These are phyloP conservation scores for Prunus mira DNA, from an alignment of 306 rosid species.

Conservation along the genomic window DNA sequence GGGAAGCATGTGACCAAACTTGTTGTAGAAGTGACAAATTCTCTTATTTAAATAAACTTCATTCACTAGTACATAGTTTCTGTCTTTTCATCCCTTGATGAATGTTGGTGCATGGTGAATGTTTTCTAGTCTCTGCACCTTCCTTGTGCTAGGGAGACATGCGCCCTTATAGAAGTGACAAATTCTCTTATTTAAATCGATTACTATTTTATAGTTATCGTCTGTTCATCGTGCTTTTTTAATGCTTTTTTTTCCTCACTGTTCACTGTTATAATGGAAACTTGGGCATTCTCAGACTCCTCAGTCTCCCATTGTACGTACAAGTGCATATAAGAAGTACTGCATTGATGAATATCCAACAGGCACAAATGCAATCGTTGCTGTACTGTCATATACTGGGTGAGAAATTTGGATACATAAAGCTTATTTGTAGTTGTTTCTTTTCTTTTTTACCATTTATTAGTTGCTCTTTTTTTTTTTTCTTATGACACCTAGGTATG, in stretches of 20 bases:
- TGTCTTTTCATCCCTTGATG: neutral
- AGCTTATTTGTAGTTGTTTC: neutral
- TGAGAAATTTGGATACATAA: conserved; percentile 30
- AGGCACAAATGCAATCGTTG: conserved; percentile 96
- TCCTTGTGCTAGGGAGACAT: neutral
- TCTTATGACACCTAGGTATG: conserved; percentile 55
- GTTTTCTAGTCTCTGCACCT: neutral
- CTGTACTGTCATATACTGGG: conserved; percentile 96
- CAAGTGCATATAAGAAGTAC: conserved; percentile 63
- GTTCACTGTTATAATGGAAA: neutral
- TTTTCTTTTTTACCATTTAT: conserved; percentile 10
- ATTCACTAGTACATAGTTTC: neutral
- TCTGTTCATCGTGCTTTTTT: neutral
- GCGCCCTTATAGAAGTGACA: neutral
- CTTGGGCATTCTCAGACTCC: conserved; percentile 65
- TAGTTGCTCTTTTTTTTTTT: neutral
- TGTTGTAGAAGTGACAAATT: neutral
- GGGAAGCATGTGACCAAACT: neutral
- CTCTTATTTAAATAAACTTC: neutral
- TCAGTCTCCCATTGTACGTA: conserved; percentile 86
- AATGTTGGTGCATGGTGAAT: neutral
- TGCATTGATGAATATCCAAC: conserved; percentile 77
- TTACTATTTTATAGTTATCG: too few species aligned
- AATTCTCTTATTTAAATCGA: too few species aligned
- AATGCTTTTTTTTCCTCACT: neutral